A percentile compares a stretch with the other conserved stretches of the same genome.
Evolutionary conservation across 1,284 basidiomycete species (phyloP).

Genomic region (Microbotryomycetes sp.): DNA sequence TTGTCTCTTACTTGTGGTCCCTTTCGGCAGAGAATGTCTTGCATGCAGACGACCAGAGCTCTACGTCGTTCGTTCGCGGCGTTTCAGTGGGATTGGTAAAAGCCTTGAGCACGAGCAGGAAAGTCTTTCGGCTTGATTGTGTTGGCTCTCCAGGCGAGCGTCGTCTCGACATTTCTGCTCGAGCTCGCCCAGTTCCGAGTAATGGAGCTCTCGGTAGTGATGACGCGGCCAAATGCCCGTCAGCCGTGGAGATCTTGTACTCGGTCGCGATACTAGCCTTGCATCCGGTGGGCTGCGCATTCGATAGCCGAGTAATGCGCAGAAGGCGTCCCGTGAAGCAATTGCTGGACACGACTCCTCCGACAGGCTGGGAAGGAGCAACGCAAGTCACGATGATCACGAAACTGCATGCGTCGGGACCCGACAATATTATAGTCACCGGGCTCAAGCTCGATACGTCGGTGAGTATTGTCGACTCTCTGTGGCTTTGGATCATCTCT

Average conservation of each 20-base stretch:
- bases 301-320: conserved; percentile 52
- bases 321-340: conserved; percentile 44
- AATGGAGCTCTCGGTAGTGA: not conserved
- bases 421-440: conserved; percentile 34
- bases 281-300: conserved; percentile 51
- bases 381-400: conserved; percentile 55
- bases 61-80: conserved; percentile 64
- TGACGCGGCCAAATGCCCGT: no score
- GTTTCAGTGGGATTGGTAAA: conserved; percentile 57
- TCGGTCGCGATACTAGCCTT: conserved; percentile 58
- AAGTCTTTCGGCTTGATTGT: conserved; percentile 58
- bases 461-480: conserved; percentile 44
- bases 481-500: not conserved
- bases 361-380: conserved; percentile 51
- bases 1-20: not conserved
- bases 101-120: conserved; percentile 51
- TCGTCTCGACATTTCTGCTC: conserved; percentile 65
- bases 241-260: conserved; percentile 52
- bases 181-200: conserved; percentile 48
- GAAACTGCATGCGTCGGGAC: conserved; percentile 49
- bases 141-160: conserved; percentile 59
- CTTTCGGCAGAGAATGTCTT: conserved; percentile 11
- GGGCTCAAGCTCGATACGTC: conserved; percentile 48
- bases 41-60: conserved; percentile 44
- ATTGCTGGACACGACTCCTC: conserved; percentile 54